Evolutionary conservation across 768 basidiomycete species (phyloP).

Genomic region (Lanmaoa pseudosensibilis): DNA sequence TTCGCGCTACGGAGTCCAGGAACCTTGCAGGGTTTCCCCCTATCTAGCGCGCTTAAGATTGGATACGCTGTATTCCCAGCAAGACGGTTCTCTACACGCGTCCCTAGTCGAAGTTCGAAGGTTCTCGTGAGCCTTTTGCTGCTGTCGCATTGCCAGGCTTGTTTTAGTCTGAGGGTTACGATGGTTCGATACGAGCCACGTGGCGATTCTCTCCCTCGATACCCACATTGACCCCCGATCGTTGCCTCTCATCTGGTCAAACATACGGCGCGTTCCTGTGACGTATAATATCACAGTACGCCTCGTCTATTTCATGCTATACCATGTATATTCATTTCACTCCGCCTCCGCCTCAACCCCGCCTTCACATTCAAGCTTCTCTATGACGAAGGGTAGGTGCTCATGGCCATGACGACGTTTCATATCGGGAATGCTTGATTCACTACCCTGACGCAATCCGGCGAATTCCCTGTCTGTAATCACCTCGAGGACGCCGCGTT

Average conservation of each 20-base stretch:
- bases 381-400: constrained; percentile 16
- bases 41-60: neutral
- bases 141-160: neutral
- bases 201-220: neutral
- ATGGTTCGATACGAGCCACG: constrained; percentile 1
- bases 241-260: constrained; percentile 1
- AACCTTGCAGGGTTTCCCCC: neutral
- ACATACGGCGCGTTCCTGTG: constrained; percentile 26
- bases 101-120: neutral
- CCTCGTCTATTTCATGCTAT: neutral
- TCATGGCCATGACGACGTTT: constrained; percentile 9
- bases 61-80: neutral
- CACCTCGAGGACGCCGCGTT: constrained; percentile 32
- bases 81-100: neutral
- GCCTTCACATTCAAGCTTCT: constrained; percentile 17
- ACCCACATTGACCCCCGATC: constrained; percentile 27
- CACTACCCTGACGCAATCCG: constrained; percentile 13
- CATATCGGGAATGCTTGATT: constrained; percentile 13
- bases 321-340: constrained; percentile 13
- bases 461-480: constrained; percentile 25
- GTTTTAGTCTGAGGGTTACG: neutral
- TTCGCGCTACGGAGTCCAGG: constrained; percentile 4
- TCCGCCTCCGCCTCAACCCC: constrained; percentile 34
- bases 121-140: neutral
- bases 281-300: constrained; percentile 22